phyloP scores from a whole-genome alignment of 225 moss, liverwort and hornwort species.

The Straminergon stramineum region DNA sequence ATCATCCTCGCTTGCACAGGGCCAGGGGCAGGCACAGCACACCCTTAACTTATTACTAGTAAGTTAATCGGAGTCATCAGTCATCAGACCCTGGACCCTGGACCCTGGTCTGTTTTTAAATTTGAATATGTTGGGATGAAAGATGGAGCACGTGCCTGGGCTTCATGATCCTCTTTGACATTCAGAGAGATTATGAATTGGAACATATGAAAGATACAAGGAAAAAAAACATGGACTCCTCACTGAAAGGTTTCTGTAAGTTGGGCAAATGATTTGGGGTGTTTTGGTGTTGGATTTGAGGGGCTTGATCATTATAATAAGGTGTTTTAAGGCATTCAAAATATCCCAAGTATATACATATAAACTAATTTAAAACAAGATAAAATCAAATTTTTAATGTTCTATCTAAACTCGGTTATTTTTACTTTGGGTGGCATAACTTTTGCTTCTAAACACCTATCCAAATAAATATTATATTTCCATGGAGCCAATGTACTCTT shows the following conservation, averaged over 20 bases:
- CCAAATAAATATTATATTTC: background rate
- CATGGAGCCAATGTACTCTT: background rate
- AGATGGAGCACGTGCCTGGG: too few species aligned
- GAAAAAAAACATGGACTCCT: background rate
- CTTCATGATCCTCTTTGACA: background rate
- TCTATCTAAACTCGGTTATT: fast-evolving
- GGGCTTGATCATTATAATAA: background rate
- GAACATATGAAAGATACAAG: background rate
- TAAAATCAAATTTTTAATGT: background rate
- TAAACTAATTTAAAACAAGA: background rate
- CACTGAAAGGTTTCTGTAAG: too few species aligned
- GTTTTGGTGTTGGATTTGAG: background rate
- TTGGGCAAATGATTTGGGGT: background rate
- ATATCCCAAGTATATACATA: background rate
- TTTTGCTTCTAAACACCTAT: fast-evolving
- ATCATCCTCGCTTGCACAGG: too few species aligned
- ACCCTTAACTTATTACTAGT: too few species aligned
- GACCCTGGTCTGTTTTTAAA: too few species aligned
- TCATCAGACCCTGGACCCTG: too few species aligned
- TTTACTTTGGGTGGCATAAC: background rate
- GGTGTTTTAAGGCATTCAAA: background rate
- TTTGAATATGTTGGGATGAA: background rate
- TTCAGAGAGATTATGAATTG: too few species aligned
- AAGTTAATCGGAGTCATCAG: too few species aligned
- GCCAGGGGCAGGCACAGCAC: too few species aligned